Conservation (phyloP, 2,329 filamentous ascomycete genomes). For the Geosmithia putterillii region DNA sequence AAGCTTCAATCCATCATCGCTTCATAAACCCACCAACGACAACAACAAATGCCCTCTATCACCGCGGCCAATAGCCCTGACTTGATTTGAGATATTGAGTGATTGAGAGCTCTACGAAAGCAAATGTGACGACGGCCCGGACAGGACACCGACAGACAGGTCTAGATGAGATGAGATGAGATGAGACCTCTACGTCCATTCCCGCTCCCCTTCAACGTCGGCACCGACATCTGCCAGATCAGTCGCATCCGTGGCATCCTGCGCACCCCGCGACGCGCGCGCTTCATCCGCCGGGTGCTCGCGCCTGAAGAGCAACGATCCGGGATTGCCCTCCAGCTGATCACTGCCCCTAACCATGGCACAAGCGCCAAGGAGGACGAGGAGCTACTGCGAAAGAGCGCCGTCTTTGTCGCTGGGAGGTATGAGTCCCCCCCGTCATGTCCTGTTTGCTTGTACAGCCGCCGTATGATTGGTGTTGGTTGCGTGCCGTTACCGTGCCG, state of each 20-base stretch:
- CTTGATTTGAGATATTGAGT: no score
- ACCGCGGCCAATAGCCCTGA: no score
- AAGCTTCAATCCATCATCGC: no score
- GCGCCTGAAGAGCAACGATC: slow-evolving; percentile 22
- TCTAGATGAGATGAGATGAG: not conserved
- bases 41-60: no score
- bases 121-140: no score
- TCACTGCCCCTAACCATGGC: not conserved
- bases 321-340: not conserved
- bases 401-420: slow-evolving; percentile 31
- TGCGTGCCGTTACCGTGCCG: not conserved
- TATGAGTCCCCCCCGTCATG: slow-evolving; percentile 13
- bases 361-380: not conserved
- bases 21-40: no score
- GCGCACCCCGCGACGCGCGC: slow-evolving; percentile 21
- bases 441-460: no score
- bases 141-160: not conserved
- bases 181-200: slow-evolving; percentile 33
- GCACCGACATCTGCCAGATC: slow-evolving; percentile 68
- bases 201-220: slow-evolving; percentile 54
- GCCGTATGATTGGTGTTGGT: not conserved
- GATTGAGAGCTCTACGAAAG: no score
- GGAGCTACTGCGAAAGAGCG: slow-evolving; percentile 20
- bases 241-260: slow-evolving; percentile 52
- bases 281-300: slow-evolving; percentile 37